These are phyloP conservation scores for Smallanthus sonchifolius DNA, from an alignment of 129 eudicot species.

Conservation along the genomic window DNA sequence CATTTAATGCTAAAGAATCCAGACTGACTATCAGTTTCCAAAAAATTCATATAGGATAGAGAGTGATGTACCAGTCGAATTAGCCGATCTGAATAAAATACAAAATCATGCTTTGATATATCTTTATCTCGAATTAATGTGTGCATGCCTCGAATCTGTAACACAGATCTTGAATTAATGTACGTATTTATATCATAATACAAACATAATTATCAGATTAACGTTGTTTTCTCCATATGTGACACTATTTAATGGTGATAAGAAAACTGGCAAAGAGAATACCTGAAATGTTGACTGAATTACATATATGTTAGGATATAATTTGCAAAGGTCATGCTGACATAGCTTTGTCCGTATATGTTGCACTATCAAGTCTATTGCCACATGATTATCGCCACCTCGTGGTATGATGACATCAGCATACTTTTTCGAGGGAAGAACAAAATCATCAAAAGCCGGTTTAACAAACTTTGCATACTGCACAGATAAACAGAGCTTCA, in stretches of 20 bases:
- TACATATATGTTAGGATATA: conserved; percentile 83
- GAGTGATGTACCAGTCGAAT: conserved; percentile 70
- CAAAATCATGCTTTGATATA: conserved; percentile 93
- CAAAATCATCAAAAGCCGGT: conserved; percentile 97
- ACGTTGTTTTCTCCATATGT: conserved; percentile 4
- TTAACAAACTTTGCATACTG: conserved; percentile 98
- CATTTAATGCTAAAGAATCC: not conserved
- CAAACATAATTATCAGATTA: not conserved
- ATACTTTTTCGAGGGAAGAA: conserved; percentile 91
- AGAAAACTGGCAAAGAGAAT: not conserved
- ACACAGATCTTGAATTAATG: conserved; percentile 1
- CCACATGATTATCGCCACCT: conserved; percentile 98
- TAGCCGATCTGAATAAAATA: conserved; percentile 89
- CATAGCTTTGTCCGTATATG: conserved; percentile 97
- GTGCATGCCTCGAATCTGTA: conserved; percentile 99
- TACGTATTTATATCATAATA: not conserved
- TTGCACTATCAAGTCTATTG: conserved; percentile 93
- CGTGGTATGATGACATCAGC: conserved; percentile 99
- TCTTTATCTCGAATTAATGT: conserved; percentile 86
- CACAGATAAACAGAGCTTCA: conserved; percentile 20
- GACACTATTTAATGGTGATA: not conserved
- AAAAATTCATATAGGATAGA: conserved; percentile 5
- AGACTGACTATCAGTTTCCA: not conserved
- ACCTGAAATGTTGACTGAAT: conserved; percentile 99
- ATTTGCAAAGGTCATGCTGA: conserved; percentile 92